Evolutionary conservation across 2,329 filamentous ascomycete species (phyloP).

Genomic region (Pestalotiopsis sp.): DNA sequence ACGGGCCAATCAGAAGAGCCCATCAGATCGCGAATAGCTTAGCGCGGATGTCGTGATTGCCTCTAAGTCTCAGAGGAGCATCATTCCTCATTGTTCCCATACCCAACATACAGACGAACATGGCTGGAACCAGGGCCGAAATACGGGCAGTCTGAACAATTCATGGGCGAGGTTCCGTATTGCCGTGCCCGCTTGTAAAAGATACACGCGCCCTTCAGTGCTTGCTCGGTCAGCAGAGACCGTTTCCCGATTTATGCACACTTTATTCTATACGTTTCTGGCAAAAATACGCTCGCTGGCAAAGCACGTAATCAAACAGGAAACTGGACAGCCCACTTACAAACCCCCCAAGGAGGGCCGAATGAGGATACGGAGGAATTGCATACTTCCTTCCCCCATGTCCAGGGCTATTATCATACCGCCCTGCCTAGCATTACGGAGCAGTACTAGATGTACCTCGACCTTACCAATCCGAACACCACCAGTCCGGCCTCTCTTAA

Average conservation of each 20-base stretch:
- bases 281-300: neutral
- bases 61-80: conserved; percentile 25
- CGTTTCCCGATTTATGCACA: neutral
- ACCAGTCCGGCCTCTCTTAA: conserved; percentile 2
- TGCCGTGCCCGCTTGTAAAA: neutral
- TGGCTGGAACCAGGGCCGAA: neutral
- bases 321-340: neutral
- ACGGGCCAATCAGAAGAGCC: conserved; percentile 27
- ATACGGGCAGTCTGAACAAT: neutral
- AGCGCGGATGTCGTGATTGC: conserved; percentile 39
- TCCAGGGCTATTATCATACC: conserved; percentile 11
- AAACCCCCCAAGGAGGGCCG: neutral
- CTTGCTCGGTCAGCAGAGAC: neutral
- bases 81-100: conserved; percentile 18
- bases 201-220: neutral
- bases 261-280: conserved; percentile 7
- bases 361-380: neutral
- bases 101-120: conserved; percentile 7
- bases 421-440: neutral
- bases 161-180: neutral
- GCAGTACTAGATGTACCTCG: neutral
- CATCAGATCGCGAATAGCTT: conserved; percentile 24
- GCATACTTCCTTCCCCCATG: neutral
- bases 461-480: too few species aligned
- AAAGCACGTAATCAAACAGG: conserved; percentile 8